Evolutionary conservation across 805 yeast genomes (phyloP), one percentile per base, ranked within the genome.

Genomic region (Kodamaea fukazawae): DNA sequence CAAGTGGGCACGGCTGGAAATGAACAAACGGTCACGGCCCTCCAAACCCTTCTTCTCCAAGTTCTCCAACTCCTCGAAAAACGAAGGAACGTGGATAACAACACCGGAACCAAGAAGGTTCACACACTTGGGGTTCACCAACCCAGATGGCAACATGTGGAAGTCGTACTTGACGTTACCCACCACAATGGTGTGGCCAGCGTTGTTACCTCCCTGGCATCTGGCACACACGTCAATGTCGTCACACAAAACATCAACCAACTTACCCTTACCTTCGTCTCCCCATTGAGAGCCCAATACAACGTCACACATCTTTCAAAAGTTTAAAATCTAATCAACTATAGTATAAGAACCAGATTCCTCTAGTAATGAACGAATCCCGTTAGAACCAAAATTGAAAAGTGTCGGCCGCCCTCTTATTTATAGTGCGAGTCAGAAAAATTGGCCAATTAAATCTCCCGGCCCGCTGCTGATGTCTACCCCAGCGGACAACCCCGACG

Each of bases 201-300:
- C 99, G 61, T 93, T 93, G 74, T 93, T 93, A 59, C 99, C 99
- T 66, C 99, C 99, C 61, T 85, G 90, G 69, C 98, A 91, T 63
- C 99, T 79, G 20, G 98, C 97, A 63, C 97, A 95, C 30, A 93
- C 91, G 53, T 93, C 98, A 54, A 93, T 84, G 51, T 87, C 81
- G 57, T 91, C 98, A 67, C 98, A 95, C 38, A 93, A 76, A 41
- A 93, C 73, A 63, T 93, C 99, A 36, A 93, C 99, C 43, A 93
- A 77, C 67, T 93, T 93, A 43, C 99, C 99, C 63, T 93, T 93
- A 61, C 99, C 99, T 79, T 93, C 99, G 61, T 93, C 99, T 49
- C 99, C 99, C 99, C 99, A 93, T 70, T 93, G 99, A 67, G 98
- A 73, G 44, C 99, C 99, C 57, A 93, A 76, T 40, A 93, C 99